phyloP scores from a whole-genome alignment of 2,329 filamentous ascomycete genomes.

The Aspergillus sp. region DNA sequence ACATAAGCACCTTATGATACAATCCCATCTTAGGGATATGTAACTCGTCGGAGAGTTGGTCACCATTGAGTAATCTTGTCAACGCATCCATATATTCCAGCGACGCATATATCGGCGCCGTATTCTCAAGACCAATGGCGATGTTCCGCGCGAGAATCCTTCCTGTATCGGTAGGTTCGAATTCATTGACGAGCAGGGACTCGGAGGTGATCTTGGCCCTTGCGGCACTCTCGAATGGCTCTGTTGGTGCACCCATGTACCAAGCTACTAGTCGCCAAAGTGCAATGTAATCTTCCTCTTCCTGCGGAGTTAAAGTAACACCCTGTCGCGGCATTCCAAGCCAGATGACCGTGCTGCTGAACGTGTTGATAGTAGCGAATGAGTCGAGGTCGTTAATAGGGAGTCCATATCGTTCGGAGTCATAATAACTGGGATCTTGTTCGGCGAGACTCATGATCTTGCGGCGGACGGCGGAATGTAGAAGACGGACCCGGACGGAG shows the following conservation, averaged over 20 bases:
- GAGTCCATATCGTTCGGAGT: slow-evolving; percentile 57
- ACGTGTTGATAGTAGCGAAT: slow-evolving; percentile 69
- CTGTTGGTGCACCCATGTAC: slow-evolving; percentile 67
- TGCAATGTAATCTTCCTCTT: slow-evolving; percentile 68
- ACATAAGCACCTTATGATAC: slow-evolving; percentile 61
- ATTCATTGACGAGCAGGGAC: slow-evolving; percentile 63
- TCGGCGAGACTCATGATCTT: slow-evolving; percentile 61
- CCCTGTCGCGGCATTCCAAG: slow-evolving; percentile 70
- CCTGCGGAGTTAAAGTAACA: slow-evolving; percentile 60
- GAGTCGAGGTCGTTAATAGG: slow-evolving; percentile 75
- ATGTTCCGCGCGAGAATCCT: slow-evolving; percentile 71
- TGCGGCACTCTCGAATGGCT: slow-evolving; percentile 56
- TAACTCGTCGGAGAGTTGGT: slow-evolving; percentile 59
- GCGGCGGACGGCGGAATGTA: slow-evolving; percentile 66
- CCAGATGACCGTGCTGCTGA: slow-evolving; percentile 67
- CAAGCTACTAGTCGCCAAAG: slow-evolving; percentile 74
- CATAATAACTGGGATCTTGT: slow-evolving; percentile 62
- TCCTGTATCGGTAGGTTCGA: slow-evolving; percentile 62
- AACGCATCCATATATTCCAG: slow-evolving; percentile 66
- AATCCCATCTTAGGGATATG: slow-evolving; percentile 56
- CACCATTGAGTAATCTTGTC: slow-evolving; percentile 69
- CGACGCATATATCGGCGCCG: slow-evolving; percentile 64
- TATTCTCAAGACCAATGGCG: slow-evolving; percentile 63
- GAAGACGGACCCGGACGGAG: slow-evolving; percentile 65
- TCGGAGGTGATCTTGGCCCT: slow-evolving; percentile 66